A percentile compares a stretch with the other conserved stretches of the same genome.
Conservation (phyloP, 169 alveolate genomes). For the Eimeria mitis region DNA sequence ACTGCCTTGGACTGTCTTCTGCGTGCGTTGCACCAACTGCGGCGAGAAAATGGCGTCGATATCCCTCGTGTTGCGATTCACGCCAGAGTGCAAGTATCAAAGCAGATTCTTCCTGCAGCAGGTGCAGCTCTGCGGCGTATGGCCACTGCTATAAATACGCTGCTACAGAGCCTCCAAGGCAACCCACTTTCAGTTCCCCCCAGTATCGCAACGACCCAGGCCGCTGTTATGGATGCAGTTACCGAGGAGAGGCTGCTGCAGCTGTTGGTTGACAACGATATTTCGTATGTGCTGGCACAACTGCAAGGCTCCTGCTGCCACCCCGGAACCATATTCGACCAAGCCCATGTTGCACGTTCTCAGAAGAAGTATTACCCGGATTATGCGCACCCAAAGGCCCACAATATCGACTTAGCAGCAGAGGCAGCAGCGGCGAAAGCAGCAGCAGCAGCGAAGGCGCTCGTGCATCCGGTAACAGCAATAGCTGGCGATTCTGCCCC, state of each 20-base stretch:
- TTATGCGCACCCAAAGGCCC: no score
- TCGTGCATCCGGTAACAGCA: not conserved
- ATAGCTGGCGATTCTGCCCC: not conserved
- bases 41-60: not conserved
- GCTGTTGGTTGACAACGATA: not conserved
- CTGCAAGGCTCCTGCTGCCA: not conserved
- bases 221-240: not conserved
- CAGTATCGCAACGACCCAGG: not conserved
- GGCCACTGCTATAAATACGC: not conserved
- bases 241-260: not conserved
- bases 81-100: not conserved
- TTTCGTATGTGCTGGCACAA: not conserved
- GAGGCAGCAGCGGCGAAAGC: not conserved
- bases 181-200: not conserved
- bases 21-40: not conserved
- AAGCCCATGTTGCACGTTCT: not conserved
- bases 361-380: not conserved
- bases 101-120: not conserved
- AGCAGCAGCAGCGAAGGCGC: not conserved
- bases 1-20: not conserved
- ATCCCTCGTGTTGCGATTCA: not conserved
- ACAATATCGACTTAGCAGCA: not conserved
- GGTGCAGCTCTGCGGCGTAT: not conserved
- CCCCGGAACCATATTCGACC: not conserved
- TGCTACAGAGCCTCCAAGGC: not conserved